Evolutionary conservation across 768 basidiomycete species (phyloP), one percentile per base, ranked within the genome.

Genomic region (Boletus barrowsii): DNA sequence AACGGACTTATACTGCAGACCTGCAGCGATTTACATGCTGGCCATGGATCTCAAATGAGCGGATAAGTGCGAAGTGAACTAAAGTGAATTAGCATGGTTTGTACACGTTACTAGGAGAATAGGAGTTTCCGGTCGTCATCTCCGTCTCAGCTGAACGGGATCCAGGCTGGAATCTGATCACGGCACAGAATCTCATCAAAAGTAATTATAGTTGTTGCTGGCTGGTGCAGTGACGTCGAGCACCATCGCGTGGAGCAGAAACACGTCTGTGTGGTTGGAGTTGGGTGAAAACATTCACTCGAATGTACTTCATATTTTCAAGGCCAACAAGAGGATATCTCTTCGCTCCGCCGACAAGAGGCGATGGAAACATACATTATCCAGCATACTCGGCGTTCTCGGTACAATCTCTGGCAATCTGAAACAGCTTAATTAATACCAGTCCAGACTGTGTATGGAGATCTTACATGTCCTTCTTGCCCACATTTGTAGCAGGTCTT

Each of bases 401-500:
- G 40, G 82, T 78, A 68, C 84, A 87, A 47, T 86, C 83, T 69
- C 82, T 77, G 42, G 84, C 83, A 64, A 87, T 83, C 83, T 87
- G 55, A 32, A 46, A 47, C 13, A 36, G 17, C 26, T 42, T 43
- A 37, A 54, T 62, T 26, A 60, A 51, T 51, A 35, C 42, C 36
- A 43, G 39, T 42, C 45, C 36, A 18, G 29, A 45, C 33, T 37
- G 36, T 49, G 26, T 11, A 8, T 13, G 32, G 39, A 45, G 42
- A 26, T 76, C 88, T 71, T 67, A 93, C 90, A 76, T 93, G 90
- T 59, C 91, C 91, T 69, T 90, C 88, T 69, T 86, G 83, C 66
- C 89, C 86, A 64, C 92, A 93, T 66, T 90, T 92, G 75, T 90
- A 93, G 68, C 91, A 93, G 48, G 87, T 90, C 76, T 88, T 93